Base-by-base conservation (phyloP, 495 filamentous ascomycete species). In the Talaromyces borbonicus region DNA sequence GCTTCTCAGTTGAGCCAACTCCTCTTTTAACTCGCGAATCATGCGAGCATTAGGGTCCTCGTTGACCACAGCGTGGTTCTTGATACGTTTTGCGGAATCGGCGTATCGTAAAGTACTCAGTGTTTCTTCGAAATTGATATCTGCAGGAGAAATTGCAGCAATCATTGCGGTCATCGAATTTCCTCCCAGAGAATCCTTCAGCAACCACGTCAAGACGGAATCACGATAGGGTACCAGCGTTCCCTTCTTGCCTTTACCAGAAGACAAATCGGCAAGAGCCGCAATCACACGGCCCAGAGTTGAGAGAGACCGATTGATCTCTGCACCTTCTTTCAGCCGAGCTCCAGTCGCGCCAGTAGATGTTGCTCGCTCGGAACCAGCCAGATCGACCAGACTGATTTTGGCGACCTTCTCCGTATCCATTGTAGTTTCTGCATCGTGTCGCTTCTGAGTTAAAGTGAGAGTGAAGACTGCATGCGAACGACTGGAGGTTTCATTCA, bases 151-250 rank as follows among this genome's bases (percentile, higher is more conserved):
- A 57, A 98, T 97, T 29, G 92, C 92, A 37, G 92, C 92, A 67
- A 98, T 98, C 92, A 98, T 98, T 37, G 92, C 93, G 15, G 92
- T 98, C 84, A 98, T 90, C 57, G 92, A 97, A 67, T 99, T 99
- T 47, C 93, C 93, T 58, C 93, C 93, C 8, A 99, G 71, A 2
- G 92, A 97, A 61, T 99, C 93, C 55, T 99, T 97, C 49, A 99
- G 66, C 22, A 99, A 67, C 93, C 93, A 99, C 11, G 93, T 99
- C 49, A 99, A 67, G 36, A 97, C 79, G 49, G 87, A 93, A 68
- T 99, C 93, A 77, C 93, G 85, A 61, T 99, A 99, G 2, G 93
- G 93, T 1, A 99, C 90, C 70, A 90, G 85, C 6, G 75, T 77
- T 25, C 71, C 74, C 55, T 84, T 88, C 61, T 89, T 93, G 63